phyloP scores from a whole-genome alignment of 2,329 filamentous ascomycete species.

The Xylariaceae sp. region DNA sequence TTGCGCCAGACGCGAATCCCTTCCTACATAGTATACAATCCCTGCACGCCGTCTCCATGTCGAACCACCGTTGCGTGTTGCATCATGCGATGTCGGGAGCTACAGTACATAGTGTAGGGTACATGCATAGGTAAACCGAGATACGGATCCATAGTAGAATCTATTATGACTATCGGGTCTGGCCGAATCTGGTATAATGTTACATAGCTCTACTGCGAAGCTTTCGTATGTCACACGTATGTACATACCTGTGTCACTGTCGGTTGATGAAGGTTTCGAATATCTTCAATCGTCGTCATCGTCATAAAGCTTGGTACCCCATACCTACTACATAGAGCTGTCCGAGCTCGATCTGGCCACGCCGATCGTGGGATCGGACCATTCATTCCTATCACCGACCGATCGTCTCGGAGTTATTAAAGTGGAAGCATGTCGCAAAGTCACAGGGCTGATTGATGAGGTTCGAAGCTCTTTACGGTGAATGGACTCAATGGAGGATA shows the following conservation, averaged over 20 bases:
- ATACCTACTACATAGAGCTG: neutral
- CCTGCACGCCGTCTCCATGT: neutral
- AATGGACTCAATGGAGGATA: too few relatives aligned
- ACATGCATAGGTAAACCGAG: neutral
- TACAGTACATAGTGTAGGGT: neutral
- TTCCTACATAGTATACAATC: neutral
- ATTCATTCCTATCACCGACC: neutral
- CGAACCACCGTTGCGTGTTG: conserved; percentile 3
- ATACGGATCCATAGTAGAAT: too few relatives aligned
- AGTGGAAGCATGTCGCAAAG: too few relatives aligned
- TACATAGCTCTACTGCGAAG: too few relatives aligned
- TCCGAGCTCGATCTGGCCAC: neutral
- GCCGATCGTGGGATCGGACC: neutral
- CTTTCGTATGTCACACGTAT: neutral
- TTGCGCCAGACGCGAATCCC: neutral
- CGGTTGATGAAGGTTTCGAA: neutral
- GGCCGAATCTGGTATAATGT: neutral
- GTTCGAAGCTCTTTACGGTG: too few relatives aligned
- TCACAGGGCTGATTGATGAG: too few relatives aligned
- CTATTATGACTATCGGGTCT: neutral
- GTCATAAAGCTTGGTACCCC: neutral
- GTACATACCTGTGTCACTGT: too few relatives aligned
- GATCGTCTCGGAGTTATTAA: neutral
- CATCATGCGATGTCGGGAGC: conserved; percentile 4
- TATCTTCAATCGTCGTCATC: neutral